A percentile compares a stretch with the other conserved stretches of the same genome.
Evolutionary conservation across 78 protist genomes (phyloP).

Genomic region (Dictyostelium discoideum): DNA sequence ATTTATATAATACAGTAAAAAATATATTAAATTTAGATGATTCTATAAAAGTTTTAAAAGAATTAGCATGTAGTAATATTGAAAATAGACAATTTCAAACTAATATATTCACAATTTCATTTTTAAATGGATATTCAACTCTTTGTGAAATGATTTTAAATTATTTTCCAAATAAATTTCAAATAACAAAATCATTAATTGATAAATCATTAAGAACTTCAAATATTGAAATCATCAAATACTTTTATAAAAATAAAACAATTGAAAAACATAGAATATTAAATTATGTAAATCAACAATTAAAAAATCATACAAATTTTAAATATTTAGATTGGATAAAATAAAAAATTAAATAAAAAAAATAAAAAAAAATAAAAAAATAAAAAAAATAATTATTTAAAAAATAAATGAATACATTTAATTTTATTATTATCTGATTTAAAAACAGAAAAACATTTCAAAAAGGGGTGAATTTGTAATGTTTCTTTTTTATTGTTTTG

Average conservation of each 20-base stretch:
- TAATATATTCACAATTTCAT: background rate
- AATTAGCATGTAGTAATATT: background rate
- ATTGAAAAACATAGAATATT: background rate
- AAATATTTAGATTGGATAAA: background rate
- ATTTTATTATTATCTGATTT: no score
- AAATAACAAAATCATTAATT: background rate
- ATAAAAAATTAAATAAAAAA: background rate
- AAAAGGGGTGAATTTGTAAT: no score
- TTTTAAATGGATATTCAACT: background rate
- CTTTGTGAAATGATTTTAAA: background rate
- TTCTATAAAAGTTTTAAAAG: background rate
- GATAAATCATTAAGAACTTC: background rate
- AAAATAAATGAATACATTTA: no score
- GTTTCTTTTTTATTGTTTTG: background rate
- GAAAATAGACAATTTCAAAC: background rate
- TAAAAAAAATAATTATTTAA: no score
- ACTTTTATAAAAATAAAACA: background rate
- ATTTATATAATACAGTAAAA: background rate
- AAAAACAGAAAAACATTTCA: no score
- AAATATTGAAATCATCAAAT: background rate
- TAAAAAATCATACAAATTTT: background rate
- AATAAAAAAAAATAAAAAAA: background rate
- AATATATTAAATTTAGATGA: background rate
- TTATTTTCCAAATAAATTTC: background rate
- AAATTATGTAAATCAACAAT: background rate